Evolutionary conservation across 768 basidiomycete species (phyloP), one percentile per base, ranked within the genome.

Genomic region (Leccinum disarticulatum): DNA sequence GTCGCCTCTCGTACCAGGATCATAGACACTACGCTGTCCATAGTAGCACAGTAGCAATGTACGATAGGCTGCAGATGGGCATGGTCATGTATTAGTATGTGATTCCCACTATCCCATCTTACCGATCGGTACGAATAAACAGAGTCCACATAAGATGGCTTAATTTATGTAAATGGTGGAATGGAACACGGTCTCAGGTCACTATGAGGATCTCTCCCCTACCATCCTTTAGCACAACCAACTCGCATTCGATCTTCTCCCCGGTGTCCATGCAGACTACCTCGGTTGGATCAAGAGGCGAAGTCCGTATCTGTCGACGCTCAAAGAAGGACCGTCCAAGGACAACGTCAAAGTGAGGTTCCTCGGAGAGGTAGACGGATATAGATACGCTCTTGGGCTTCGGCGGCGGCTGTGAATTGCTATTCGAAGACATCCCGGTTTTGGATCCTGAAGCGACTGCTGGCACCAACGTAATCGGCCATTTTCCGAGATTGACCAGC

Each of bases 341-440:
- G 5, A 98, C 90, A 51, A 98, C 91, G 66, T 97, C 95, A 73
- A 98, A 98, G 68, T 98, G 94, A 0, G 89, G 87, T 71, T 97
- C 95, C 70, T 99, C 97, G 4, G 91, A 90, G 31, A 98, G 82
- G 73, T 91, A 95, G 9, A 98, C 95, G 0, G 83, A 69, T 25
- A 87, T 70, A 60, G 77, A 69, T 11, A 80, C 80, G 4, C 77
- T 74, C 66, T 80, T 81, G 2, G 76, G 71, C 55, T 71, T 73
- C 41, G 52, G 58, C 30, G 64, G 49, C 4, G 55, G 41, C 4
- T 48, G 54, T 33, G 50, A 47, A 8, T 33, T 46, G 22, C 53
- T 51, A 38, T 52, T 56, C 17, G 57, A 41, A 35, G 63, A 55
- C 7, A 27, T 9, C 10, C 54, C 54, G 17, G 9, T 50, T 3